These are phyloP conservation scores for Aspergillus eucalypticola DNA, from an alignment of 2,329 filamentous ascomycete genomes.

Conservation along the genomic window DNA sequence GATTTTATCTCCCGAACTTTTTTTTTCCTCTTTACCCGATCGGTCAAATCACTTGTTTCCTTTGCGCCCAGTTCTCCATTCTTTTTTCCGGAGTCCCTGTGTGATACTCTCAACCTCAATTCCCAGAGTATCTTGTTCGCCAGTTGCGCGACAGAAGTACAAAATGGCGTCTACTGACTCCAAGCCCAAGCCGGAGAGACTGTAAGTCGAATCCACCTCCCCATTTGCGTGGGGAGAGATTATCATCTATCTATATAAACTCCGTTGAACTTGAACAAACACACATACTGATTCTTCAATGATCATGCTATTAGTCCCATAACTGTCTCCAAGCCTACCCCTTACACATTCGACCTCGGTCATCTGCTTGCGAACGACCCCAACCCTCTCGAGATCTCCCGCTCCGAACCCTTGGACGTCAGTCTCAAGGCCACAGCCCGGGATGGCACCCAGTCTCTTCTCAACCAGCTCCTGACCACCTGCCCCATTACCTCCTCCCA, in stretches of 20 bases:
- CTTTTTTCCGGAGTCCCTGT: constrained; percentile 1
- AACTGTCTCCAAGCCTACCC: constrained; percentile 76
- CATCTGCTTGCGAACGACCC: constrained; percentile 83
- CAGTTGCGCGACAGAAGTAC: neutral
- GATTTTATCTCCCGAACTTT: constrained; percentile 24
- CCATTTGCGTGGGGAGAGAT: neutral
- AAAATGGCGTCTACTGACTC: constrained; percentile 19
- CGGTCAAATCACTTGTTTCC: constrained; percentile 16
- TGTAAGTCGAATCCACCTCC: constrained; percentile 35
- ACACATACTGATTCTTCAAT: neutral
- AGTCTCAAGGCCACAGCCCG: constrained; percentile 73
- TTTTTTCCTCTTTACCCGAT: constrained; percentile 11
- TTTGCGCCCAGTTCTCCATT: neutral
- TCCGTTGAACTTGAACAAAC: neutral
- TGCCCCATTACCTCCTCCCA: constrained; percentile 71
- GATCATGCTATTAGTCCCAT: constrained; percentile 47
- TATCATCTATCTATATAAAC: neutral
- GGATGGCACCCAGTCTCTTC: constrained; percentile 84
- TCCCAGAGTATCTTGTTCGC: neutral
- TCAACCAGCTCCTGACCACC: constrained; percentile 91
- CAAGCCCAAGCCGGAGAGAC: constrained; percentile 40
- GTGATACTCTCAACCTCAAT: neutral
- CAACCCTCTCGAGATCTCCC: constrained; percentile 70
- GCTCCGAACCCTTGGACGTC: constrained; percentile 57
- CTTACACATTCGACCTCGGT: constrained; percentile 89